Conservation (phyloP, 2,329 filamentous ascomycete genomes). For the Fusarium sp. region DNA sequence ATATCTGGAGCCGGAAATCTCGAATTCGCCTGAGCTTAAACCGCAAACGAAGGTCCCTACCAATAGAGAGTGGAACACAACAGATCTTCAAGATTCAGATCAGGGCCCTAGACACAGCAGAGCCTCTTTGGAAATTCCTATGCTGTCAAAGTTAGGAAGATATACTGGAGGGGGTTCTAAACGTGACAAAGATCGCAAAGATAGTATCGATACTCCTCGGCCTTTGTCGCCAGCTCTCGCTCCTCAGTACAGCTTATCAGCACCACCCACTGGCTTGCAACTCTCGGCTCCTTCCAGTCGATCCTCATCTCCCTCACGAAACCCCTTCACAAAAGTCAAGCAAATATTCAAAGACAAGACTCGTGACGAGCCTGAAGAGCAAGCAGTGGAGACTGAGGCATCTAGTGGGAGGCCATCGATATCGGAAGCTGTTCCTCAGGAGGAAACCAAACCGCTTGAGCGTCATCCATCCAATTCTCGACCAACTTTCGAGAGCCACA, state of each 20-base stretch:
- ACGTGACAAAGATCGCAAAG: constrained; percentile 55
- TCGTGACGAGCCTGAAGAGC: constrained; percentile 58
- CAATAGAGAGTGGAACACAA: constrained; percentile 55
- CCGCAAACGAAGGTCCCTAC: constrained; percentile 49
- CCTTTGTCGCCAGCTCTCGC: constrained; percentile 68
- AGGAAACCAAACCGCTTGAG: constrained; percentile 54
- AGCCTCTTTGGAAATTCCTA: constrained; percentile 40
- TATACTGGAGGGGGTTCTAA: constrained; percentile 65
- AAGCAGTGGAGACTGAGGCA: constrained; percentile 54
- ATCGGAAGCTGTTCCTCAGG: constrained; percentile 45
- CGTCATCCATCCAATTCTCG: constrained; percentile 47
- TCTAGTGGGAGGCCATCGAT: constrained; percentile 47
- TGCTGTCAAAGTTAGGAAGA: constrained; percentile 51
- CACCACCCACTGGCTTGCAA: constrained; percentile 72
- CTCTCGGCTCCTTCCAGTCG: constrained; percentile 74
- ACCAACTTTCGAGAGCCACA: constrained; percentile 62
- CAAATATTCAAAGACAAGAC: constrained; percentile 68
- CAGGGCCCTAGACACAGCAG: constrained; percentile 47
- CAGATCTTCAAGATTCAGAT: constrained; percentile 59
- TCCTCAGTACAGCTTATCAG: constrained; percentile 61
- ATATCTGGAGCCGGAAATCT: constrained; percentile 52
- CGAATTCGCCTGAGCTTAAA: constrained; percentile 52
- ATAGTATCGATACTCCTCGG: constrained; percentile 61
- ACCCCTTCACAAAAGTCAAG: constrained; percentile 68
- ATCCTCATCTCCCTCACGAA: constrained; percentile 72